Conservation (phyloP, 163 green algal species). For the Scenedesmus sp. region DNA sequence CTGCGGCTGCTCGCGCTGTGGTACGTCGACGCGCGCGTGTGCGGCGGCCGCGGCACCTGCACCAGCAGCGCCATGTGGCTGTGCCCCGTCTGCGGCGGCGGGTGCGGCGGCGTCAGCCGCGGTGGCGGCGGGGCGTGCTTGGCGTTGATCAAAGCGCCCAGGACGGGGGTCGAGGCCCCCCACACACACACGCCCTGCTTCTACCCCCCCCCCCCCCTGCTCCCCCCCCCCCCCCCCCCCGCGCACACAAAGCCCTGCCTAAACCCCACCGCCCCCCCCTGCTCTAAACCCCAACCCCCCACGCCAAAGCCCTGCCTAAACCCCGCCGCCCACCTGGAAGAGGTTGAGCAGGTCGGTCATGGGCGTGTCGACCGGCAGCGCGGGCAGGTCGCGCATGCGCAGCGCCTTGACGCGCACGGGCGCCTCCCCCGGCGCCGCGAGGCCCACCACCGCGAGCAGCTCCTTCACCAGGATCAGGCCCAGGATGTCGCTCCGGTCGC, state of each 20-base stretch:
- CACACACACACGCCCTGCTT: neutral
- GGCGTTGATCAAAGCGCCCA: neutral
- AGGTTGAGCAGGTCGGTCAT: constrained; percentile 58
- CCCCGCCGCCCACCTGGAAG: constrained; percentile 9
- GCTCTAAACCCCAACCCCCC: neutral
- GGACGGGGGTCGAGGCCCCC: neutral
- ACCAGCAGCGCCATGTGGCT: constrained; percentile 47
- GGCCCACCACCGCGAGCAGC: constrained; percentile 29
- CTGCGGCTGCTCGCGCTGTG: neutral
- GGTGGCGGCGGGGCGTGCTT: too few relatives aligned
- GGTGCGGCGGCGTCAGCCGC: too few relatives aligned
- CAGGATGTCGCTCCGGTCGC: constrained; percentile 45
- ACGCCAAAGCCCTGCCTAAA: neutral
- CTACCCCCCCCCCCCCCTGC: too few relatives aligned
- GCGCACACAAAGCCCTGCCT: too few relatives aligned
- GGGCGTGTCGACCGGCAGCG: constrained; percentile 51
- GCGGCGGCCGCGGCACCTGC: neutral
- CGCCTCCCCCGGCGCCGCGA: neutral
- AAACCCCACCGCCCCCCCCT: too few relatives aligned
- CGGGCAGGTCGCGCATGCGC: constrained; percentile 46
- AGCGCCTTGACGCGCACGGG: constrained; percentile 22
- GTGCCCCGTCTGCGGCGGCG: constrained; percentile 41
- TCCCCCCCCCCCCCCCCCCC: too few relatives aligned
- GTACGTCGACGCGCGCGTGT: neutral
- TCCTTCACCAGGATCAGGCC: constrained; percentile 48